These are phyloP conservation scores for Prunus yedoensis DNA, from an alignment of 331 rosid species.

Conservation along the genomic window DNA sequence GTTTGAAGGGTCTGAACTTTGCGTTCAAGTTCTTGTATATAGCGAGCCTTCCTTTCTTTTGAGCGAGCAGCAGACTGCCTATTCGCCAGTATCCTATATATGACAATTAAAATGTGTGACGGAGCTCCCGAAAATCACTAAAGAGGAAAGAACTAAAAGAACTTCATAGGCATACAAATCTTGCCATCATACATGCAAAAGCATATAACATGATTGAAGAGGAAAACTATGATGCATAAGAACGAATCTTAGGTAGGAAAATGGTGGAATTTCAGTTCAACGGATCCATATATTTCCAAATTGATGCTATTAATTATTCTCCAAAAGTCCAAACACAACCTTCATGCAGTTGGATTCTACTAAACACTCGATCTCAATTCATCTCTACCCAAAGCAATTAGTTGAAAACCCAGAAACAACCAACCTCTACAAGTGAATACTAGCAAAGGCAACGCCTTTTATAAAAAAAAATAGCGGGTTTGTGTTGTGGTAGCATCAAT, in stretches of 20 bases:
- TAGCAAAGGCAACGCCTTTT: neutral
- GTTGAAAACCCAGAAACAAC: neutral
- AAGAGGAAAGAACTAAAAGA: neutral
- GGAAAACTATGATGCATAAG: neutral
- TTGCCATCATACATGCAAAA: neutral
- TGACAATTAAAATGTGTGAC: conserved; percentile 25
- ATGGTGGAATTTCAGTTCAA: neutral
- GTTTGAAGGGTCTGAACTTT: conserved; percentile 98
- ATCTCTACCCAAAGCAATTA: neutral
- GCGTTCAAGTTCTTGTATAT: conserved; percentile 97
- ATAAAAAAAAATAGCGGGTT: neutral
- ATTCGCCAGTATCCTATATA: conserved; percentile 81
- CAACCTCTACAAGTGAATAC: neutral
- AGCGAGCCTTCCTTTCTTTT: conserved; percentile 94
- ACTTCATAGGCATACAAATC: neutral
- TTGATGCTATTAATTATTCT: neutral
- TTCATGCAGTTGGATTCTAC: neutral
- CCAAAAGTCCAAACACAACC: neutral
- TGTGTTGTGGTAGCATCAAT: neutral
- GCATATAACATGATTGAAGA: neutral
- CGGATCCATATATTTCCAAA: neutral
- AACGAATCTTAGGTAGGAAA: neutral
- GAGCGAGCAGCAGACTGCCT: conserved; percentile 99
- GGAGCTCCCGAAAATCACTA: neutral
- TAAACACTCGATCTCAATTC: neutral